phyloP scores from a whole-genome alignment of 163 green algal genomes.

The Coccomyxa subellipsoidea region DNA sequence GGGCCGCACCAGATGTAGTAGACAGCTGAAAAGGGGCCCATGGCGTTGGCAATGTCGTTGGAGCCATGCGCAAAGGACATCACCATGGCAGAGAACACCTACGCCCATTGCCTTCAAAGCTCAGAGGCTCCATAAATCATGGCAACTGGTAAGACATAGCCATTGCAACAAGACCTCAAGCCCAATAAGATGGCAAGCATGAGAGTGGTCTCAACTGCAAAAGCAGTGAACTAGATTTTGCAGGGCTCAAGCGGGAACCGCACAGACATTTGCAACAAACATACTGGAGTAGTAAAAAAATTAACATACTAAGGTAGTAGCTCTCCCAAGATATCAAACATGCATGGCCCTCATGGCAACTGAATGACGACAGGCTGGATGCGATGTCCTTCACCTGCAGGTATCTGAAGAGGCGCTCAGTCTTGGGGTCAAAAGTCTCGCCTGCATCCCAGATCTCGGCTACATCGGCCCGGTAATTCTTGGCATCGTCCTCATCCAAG shows the following conservation, averaged over 20 bases:
- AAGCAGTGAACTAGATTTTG: too few species aligned
- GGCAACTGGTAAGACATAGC: too few species aligned
- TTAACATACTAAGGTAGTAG: too few species aligned
- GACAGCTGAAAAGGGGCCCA: slow-evolving; percentile 40
- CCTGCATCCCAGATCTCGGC: slow-evolving; percentile 1
- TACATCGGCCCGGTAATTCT: neutral
- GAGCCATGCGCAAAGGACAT: slow-evolving; percentile 53
- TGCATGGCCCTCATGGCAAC: neutral
- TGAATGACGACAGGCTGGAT: neutral
- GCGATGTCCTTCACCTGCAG: slow-evolving; percentile 46
- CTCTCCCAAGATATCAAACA: too few species aligned
- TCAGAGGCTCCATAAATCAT: neutral
- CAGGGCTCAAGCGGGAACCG: too few species aligned
- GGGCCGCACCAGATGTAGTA: slow-evolving; percentile 29
- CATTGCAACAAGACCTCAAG: too few species aligned
- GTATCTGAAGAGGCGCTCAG: slow-evolving; percentile 39
- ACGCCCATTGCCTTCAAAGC: neutral
- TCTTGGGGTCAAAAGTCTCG: slow-evolving; percentile 34
- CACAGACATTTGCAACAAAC: too few species aligned
- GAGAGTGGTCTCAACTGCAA: too few species aligned
- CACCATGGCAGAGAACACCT: slow-evolving; percentile 38
- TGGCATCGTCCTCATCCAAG: neutral
- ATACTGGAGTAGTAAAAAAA: too few species aligned
- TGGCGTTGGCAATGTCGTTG: slow-evolving; percentile 57
- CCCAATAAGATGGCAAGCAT: too few species aligned